Percentiles rank a stretch among this genome's conserved stretches.
These are phyloP conservation scores for Eucalyptus pauciflora DNA, from an alignment of 345 rosid genomes.

Conservation along the genomic window DNA sequence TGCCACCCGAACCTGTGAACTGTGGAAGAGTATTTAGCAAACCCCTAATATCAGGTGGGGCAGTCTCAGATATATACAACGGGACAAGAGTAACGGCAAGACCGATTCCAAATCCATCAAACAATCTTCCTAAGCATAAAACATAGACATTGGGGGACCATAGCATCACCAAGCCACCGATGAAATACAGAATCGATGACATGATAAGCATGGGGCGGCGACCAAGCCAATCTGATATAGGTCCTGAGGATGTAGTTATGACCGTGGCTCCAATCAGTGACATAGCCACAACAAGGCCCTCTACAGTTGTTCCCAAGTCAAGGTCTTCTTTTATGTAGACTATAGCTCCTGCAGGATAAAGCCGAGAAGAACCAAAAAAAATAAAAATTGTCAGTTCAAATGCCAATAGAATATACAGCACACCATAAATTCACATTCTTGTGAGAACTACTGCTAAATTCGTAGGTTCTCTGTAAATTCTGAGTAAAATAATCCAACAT, in stretches of 20 bases:
- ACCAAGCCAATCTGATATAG: constrained; percentile 86
- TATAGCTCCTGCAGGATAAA: constrained; percentile 46
- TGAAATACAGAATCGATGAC: constrained; percentile 65
- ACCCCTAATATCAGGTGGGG: constrained; percentile 92
- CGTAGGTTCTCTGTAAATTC: not conserved
- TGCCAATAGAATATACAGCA: not conserved
- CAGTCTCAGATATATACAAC: constrained; percentile 87
- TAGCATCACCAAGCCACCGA: constrained; percentile 77
- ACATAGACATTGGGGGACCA: constrained; percentile 96
- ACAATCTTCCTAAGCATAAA: constrained; percentile 64
- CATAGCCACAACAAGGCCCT: constrained; percentile 94
- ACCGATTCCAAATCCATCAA: constrained; percentile 93
- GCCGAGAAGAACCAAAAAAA: not conserved
- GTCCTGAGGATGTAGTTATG: constrained; percentile 92
- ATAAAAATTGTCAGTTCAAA: not conserved
- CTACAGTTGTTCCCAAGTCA: constrained; percentile 40
- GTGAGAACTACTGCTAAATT: not conserved
- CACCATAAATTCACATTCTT: not conserved
- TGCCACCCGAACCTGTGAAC: constrained; percentile 87
- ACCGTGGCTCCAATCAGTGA: constrained; percentile 87
- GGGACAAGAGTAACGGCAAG: constrained; percentile 95
- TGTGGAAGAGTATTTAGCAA: constrained; percentile 88
- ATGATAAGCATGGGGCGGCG: constrained; percentile 92
- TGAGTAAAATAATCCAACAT: not conserved
- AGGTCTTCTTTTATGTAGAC: constrained; percentile 78